These are phyloP conservation scores for Comarum palustre DNA, from an alignment of 306 rosid species.

Conservation along the genomic window DNA sequence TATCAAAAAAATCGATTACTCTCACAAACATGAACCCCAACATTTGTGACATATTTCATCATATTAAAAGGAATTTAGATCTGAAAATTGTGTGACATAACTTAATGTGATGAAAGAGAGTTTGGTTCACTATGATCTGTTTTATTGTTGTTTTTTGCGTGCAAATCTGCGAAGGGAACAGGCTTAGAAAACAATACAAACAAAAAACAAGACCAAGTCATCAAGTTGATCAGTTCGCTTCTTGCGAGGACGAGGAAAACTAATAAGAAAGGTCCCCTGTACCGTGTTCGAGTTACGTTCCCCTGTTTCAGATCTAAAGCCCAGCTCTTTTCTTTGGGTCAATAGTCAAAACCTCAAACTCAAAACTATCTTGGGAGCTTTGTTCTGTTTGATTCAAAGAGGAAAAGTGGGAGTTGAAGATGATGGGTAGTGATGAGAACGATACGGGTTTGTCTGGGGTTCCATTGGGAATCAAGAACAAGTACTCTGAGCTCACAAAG, in stretches of 20 bases:
- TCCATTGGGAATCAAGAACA: constrained; percentile 68
- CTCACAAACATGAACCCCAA: no score
- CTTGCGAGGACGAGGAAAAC: not conserved
- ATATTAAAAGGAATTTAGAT: no score
- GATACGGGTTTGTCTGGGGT: constrained; percentile 63
- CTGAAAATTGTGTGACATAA: no score
- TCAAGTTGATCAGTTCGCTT: not conserved
- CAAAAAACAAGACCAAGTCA: no score
- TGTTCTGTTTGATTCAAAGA: not conserved
- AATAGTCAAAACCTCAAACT: not conserved
- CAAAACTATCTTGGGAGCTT: not conserved
- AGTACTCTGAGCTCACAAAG: constrained; percentile 54
- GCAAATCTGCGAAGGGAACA: no score
- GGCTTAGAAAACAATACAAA: no score
- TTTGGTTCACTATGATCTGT: no score
- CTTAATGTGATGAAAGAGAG: no score
- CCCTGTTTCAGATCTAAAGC: constrained; percentile 1
- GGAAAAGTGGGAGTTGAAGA: not conserved
- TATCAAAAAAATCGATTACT: no score
- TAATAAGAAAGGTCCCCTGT: not conserved
- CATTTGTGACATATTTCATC: no score
- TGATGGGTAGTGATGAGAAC: constrained; percentile 48
- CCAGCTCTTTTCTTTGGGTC: not conserved
- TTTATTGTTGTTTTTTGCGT: no score
- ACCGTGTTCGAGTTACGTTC: not conserved